A percentile compares a stretch with the other conserved stretches of the same genome.
Evolutionary conservation across 2,329 filamentous ascomycete genomes (phyloP).

Genomic region (Fusarium sp.): DNA sequence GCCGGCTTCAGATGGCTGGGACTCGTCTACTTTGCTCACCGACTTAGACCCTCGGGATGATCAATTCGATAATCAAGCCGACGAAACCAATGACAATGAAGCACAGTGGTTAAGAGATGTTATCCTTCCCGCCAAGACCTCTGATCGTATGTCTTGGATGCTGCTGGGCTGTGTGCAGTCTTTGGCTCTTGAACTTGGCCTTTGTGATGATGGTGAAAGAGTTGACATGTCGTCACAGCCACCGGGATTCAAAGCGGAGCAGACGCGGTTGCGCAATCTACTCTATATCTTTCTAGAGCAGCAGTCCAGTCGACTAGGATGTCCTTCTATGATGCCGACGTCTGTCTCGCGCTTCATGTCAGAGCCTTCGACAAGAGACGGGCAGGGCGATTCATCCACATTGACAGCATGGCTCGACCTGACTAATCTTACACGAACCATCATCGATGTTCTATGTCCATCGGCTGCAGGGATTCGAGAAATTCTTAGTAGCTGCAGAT

Average conservation of each 20-base stretch:
- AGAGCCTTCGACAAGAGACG: background rate
- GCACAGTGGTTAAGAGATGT: slow-evolving; percentile 61
- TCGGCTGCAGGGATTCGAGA: slow-evolving; percentile 45
- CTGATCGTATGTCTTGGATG: slow-evolving; percentile 68
- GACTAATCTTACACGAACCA: slow-evolving; percentile 13
- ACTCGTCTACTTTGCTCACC: slow-evolving; percentile 60
- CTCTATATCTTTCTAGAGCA: slow-evolving; percentile 27
- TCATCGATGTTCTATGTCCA: slow-evolving; percentile 50
- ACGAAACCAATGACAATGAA: background rate
- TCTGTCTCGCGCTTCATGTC: background rate
- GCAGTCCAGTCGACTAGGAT: slow-evolving; percentile 22
- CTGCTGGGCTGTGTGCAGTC: slow-evolving; percentile 53
- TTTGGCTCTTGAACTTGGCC: slow-evolving; percentile 22
- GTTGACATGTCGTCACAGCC: background rate
- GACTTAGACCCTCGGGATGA: slow-evolving; percentile 47
- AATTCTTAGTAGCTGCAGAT: background rate
- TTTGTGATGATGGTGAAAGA: slow-evolving; percentile 14
- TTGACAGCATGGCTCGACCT: slow-evolving; percentile 18
- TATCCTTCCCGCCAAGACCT: slow-evolving; percentile 62
- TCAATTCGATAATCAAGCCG: slow-evolving; percentile 18
- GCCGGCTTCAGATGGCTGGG: slow-evolving; percentile 63
- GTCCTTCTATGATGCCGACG: slow-evolving; percentile 8
- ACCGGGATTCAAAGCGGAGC: background rate
- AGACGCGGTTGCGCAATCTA: background rate
- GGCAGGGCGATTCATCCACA: background rate